A percentile compares a stretch with the other conserved stretches of the same genome.
These are phyloP conservation scores for Rhodomyrtus tomentosa DNA, from an alignment of 345 rosid species.

Conservation along the genomic window DNA sequence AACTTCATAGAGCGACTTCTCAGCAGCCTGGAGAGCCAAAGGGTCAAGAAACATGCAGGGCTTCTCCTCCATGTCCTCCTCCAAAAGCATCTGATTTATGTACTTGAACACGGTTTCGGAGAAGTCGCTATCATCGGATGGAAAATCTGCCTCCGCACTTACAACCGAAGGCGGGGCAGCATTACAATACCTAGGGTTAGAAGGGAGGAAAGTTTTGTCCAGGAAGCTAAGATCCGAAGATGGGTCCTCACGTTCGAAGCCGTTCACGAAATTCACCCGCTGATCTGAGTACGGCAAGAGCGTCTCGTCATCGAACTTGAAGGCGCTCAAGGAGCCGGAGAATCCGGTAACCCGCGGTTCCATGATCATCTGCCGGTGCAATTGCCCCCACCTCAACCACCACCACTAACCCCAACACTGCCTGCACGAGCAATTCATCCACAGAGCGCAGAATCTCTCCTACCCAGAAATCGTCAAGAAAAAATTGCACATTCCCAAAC, in stretches of 20 bases:
- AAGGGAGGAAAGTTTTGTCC: constrained; percentile 13
- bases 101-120: constrained; percentile 37
- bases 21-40: constrained; percentile 43
- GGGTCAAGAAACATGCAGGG: constrained; percentile 32
- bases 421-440: neutral
- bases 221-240: constrained; percentile 15
- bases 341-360: neutral
- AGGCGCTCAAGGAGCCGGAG: constrained; percentile 7
- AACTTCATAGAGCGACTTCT: constrained; percentile 36
- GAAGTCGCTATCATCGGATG: constrained; percentile 38
- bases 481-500: neutral
- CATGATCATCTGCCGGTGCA: neutral
- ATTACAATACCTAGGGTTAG: constrained; percentile 7
- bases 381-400: neutral
- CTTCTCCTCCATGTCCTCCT: constrained; percentile 42
- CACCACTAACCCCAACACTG: neutral
- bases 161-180: neutral
- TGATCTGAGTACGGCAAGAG: constrained; percentile 19
- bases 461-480: neutral
- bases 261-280: neutral
- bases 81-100: constrained; percentile 52
- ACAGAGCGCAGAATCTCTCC: neutral
- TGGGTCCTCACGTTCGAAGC: neutral
- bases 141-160: constrained; percentile 21
- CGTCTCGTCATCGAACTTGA: constrained; percentile 19